Evolutionary conservation across 768 basidiomycete genomes (phyloP).

Genomic region (Crepidotus variabilis): DNA sequence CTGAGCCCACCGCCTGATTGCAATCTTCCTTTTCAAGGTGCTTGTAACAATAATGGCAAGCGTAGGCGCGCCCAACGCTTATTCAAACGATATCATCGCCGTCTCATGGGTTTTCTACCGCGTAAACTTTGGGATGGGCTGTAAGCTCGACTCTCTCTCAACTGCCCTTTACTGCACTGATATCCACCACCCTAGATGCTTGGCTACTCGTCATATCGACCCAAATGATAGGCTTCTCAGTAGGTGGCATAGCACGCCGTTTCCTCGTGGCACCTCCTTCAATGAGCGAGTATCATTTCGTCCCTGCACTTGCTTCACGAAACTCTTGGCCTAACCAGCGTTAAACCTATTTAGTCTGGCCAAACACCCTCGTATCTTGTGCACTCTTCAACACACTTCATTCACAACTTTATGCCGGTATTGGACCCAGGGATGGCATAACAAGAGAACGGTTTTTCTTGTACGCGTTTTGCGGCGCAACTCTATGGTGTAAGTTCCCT

Average conservation of each 20-base stretch:
- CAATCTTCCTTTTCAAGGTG: slow-evolving; percentile 13
- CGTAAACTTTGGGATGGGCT: slow-evolving; percentile 54
- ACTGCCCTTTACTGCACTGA: no score
- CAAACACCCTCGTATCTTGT: slow-evolving; percentile 68
- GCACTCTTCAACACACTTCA: slow-evolving; percentile 81
- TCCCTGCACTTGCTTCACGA: neutral
- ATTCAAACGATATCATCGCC: slow-evolving; percentile 75
- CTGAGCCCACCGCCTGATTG: neutral
- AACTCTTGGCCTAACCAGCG: neutral
- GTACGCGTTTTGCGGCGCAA: slow-evolving; percentile 54
- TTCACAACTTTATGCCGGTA: slow-evolving; percentile 64
- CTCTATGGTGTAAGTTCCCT: slow-evolving; percentile 41
- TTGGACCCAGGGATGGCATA: slow-evolving; percentile 59
- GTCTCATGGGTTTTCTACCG: slow-evolving; percentile 73
- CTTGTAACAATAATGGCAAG: slow-evolving; percentile 51
- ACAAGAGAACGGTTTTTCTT: slow-evolving; percentile 77
- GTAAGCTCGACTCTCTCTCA: slow-evolving; percentile 29
- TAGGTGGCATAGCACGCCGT: slow-evolving; percentile 67
- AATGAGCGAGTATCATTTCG: slow-evolving; percentile 34
- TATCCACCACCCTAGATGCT: slow-evolving; percentile 43
- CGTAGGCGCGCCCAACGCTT: slow-evolving; percentile 48
- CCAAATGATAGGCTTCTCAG: slow-evolving; percentile 79
- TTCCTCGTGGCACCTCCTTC: slow-evolving; percentile 74
- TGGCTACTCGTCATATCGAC: slow-evolving; percentile 78
- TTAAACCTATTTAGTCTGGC: slow-evolving; percentile 47